These are phyloP conservation scores for Orbilia quercus DNA, from an alignment of 2,329 filamentous ascomycete species.

Conservation along the genomic window DNA sequence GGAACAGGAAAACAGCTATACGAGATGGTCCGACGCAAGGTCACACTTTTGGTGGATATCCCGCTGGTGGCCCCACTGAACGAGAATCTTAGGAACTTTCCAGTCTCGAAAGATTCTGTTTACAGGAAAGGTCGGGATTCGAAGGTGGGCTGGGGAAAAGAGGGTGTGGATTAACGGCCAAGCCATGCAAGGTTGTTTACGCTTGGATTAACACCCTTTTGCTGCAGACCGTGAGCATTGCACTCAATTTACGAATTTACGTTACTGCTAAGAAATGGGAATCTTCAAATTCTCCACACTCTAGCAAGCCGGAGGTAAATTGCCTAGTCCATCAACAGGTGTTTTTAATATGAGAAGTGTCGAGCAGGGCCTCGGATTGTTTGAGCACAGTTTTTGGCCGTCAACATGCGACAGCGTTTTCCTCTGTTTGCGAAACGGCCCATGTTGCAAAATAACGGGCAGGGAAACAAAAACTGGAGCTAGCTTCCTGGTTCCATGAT, in stretches of 20 bases:
- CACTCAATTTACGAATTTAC: constrained; percentile 9
- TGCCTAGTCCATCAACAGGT: background rate
- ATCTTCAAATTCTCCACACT: constrained; percentile 35
- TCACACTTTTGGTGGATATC: constrained; percentile 24
- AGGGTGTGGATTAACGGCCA: constrained; percentile 54
- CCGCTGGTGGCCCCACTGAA: constrained; percentile 22
- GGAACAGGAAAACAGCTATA: constrained; percentile 37
- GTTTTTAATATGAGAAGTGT: constrained; percentile 1
- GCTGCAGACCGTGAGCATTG: constrained; percentile 38
- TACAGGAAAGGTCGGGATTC: constrained; percentile 38
- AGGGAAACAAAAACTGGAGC: constrained; percentile 21
- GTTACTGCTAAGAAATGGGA: constrained; percentile 47
- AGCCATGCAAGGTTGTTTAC: constrained; percentile 55
- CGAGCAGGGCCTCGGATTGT: constrained; percentile 16
- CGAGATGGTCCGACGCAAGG: constrained; percentile 43
- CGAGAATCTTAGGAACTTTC: constrained; percentile 33
- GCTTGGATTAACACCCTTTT: constrained; percentile 53
- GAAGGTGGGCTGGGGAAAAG: constrained; percentile 44
- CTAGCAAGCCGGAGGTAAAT: constrained; percentile 43
- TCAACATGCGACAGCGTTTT: constrained; percentile 41
- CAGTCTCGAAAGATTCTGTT: constrained; percentile 31
- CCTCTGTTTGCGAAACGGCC: background rate
- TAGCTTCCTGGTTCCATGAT: constrained; percentile 43
- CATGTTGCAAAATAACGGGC: constrained; percentile 20
- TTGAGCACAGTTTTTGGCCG: constrained; percentile 21